Conservation (phyloP, 2,329 filamentous ascomycete genomes). For the Tympanopsis confertula region DNA sequence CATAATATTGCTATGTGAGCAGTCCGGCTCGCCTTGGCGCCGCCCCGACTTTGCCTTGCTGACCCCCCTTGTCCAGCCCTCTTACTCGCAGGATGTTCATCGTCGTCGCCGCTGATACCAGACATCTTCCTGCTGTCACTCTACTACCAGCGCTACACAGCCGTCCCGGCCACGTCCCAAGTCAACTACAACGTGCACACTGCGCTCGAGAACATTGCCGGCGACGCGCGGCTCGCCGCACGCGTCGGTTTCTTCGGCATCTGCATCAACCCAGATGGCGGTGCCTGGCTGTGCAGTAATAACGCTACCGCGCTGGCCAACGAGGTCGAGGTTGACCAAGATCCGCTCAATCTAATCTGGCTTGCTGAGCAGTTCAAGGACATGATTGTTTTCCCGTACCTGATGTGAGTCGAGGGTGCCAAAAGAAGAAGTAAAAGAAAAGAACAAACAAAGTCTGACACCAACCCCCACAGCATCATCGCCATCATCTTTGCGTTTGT, state of each 20-base stretch:
- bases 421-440: no score
- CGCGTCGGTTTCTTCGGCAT: constrained; percentile 97
- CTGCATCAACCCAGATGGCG: constrained; percentile 83
- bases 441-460: not conserved
- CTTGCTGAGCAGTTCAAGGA: constrained; percentile 95
- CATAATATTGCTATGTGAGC: constrained; percentile 88
- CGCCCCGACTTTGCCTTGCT: constrained; percentile 8
- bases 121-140: constrained; percentile 96
- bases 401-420: constrained; percentile 55
- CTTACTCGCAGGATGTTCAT: constrained; percentile 88
- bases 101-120: constrained; percentile 86
- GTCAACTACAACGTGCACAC: constrained; percentile 74
- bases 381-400: constrained; percentile 93
- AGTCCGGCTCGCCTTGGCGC: constrained; percentile 5
- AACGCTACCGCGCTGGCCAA: constrained; percentile 89
- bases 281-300: constrained; percentile 88
- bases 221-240: constrained; percentile 71
- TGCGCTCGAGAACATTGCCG: constrained; percentile 83
- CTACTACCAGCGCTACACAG: constrained; percentile 82
- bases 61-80: constrained; percentile 47
- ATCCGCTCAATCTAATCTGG: constrained; percentile 95
- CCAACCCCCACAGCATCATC: constrained; percentile 57
- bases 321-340: constrained; percentile 79
- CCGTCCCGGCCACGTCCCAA: constrained; percentile 72
- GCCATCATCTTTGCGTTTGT: constrained; percentile 95